Percentiles rank a stretch among this genome's conserved stretches.
Conservation (phyloP, 2,329 filamentous ascomycete species). For the Lecanicillium sp. region DNA sequence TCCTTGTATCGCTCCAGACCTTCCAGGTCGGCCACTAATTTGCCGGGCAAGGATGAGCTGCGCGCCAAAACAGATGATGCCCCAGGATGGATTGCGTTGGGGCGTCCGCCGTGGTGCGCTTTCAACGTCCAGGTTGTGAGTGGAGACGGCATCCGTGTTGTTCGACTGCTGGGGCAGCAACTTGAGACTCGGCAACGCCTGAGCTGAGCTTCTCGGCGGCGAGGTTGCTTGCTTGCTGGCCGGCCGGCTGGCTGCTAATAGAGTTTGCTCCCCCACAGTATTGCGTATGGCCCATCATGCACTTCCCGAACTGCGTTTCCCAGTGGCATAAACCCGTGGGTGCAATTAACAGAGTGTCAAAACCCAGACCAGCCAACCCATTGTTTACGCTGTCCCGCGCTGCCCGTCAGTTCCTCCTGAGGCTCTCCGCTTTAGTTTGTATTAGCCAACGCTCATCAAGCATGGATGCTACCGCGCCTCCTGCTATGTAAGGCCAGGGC, state of each 20-base stretch:
- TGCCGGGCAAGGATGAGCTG: background rate
- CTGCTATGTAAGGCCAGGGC: too few species aligned
- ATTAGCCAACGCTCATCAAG: background rate
- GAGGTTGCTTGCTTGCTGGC: too few species aligned
- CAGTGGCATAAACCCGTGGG: too few species aligned
- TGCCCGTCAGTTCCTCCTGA: too few species aligned
- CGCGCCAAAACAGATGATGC: slow-evolving; percentile 8
- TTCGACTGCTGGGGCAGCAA: background rate
- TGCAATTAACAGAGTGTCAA: too few species aligned
- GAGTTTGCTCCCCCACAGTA: background rate
- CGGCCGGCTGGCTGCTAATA: too few species aligned
- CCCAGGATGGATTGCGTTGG: slow-evolving; percentile 5
- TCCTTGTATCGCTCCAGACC: background rate
- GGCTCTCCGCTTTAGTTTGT: too few species aligned
- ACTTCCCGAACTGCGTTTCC: too few species aligned
- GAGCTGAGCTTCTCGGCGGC: too few species aligned
- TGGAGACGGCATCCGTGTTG: slow-evolving; percentile 1
- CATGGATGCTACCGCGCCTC: background rate
- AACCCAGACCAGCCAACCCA: too few species aligned
- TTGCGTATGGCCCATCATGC: background rate
- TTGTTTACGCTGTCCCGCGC: too few species aligned
- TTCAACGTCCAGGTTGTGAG: background rate
- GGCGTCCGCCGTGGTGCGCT: slow-evolving; percentile 1
- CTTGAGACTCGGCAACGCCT: background rate
- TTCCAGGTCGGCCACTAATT: background rate